Percentiles rank a stretch among this genome's conserved stretches.
Conservation (phyloP, 371 early-diverging fungal genomes). For the Actinomucor elegans region DNA sequence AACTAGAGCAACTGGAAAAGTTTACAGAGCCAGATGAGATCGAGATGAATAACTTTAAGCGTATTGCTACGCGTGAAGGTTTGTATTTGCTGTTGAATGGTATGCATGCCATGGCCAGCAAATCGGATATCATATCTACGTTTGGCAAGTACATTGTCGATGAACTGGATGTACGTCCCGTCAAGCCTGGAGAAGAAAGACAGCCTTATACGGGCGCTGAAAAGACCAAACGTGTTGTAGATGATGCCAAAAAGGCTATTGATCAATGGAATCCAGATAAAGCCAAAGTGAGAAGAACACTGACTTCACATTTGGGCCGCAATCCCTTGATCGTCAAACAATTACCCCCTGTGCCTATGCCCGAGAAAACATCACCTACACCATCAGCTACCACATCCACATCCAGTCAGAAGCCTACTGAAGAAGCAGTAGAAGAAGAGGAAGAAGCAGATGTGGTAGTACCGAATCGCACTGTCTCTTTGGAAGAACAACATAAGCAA, state of each 20-base stretch:
- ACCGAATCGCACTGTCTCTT: background rate
- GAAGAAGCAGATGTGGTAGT: background rate
- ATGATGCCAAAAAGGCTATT: conserved; percentile 29
- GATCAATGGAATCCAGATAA: conserved; percentile 38
- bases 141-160: conserved; percentile 49
- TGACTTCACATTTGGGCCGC: conserved; percentile 37
- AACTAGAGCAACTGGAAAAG: conserved; percentile 26
- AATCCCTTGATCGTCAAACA: conserved; percentile 33
- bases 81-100: conserved; percentile 42
- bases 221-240: conserved; percentile 32
- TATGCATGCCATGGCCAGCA: conserved; percentile 43
- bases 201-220: conserved; percentile 20
- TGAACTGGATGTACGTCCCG: conserved; percentile 35
- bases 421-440: background rate
- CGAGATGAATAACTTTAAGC: conserved; percentile 40
- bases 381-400: background rate
- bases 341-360: conserved; percentile 22
- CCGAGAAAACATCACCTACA: background rate
- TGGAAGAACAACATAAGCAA: conserved; percentile 11
- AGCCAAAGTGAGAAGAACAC: conserved; percentile 31
- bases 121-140: conserved; percentile 40
- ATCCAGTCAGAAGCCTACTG: background rate
- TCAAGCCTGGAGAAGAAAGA: conserved; percentile 29
- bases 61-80: conserved; percentile 39
- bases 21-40: conserved; percentile 27